Conservation (phyloP, 495 filamentous ascomycete genomes). For the Daldinia concentrica region DNA sequence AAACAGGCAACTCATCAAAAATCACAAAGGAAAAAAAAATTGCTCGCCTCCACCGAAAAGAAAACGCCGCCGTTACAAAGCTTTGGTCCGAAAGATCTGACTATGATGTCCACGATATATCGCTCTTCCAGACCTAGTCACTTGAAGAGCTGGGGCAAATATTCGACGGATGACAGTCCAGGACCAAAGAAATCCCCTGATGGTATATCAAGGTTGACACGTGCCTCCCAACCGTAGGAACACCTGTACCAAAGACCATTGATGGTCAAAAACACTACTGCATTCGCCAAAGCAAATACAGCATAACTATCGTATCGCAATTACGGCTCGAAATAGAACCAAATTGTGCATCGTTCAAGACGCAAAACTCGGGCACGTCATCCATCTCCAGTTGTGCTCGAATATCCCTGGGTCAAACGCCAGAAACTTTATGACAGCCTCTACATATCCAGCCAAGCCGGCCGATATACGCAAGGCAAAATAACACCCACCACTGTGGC, state of each 20-base stretch:
- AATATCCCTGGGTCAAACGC: slow-evolving; percentile 17
- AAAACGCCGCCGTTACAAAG: slow-evolving; percentile 22
- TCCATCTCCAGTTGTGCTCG: slow-evolving; percentile 19
- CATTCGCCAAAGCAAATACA: slow-evolving; percentile 21
- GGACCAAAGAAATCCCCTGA: slow-evolving; percentile 13
- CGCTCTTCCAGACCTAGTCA: slow-evolving; percentile 3
- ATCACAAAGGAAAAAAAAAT: background rate
- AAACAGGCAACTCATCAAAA: background rate
- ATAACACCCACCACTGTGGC: slow-evolving; percentile 34
- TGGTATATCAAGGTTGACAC: slow-evolving; percentile 10
- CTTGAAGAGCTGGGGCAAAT: slow-evolving; percentile 1
- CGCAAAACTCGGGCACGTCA: slow-evolving; percentile 26
- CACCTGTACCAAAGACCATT: slow-evolving; percentile 18
- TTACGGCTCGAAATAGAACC: slow-evolving; percentile 10
- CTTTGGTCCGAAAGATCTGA: slow-evolving; percentile 10
- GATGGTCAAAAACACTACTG: slow-evolving; percentile 17
- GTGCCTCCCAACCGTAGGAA: slow-evolving; percentile 1
- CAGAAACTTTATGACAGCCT: slow-evolving; percentile 20
- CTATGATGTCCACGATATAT: slow-evolving; percentile 14
- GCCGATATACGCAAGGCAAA: slow-evolving; percentile 37
- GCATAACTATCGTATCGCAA: slow-evolving; percentile 19
- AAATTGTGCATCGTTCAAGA: slow-evolving; percentile 30
- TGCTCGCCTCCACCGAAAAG: slow-evolving; percentile 12
- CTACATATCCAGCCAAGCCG: slow-evolving; percentile 43
- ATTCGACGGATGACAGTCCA: slow-evolving; percentile 8